phyloP scores from a whole-genome alignment of 176 grass and related monocot genomes.

The Metroxylon sagu region DNA sequence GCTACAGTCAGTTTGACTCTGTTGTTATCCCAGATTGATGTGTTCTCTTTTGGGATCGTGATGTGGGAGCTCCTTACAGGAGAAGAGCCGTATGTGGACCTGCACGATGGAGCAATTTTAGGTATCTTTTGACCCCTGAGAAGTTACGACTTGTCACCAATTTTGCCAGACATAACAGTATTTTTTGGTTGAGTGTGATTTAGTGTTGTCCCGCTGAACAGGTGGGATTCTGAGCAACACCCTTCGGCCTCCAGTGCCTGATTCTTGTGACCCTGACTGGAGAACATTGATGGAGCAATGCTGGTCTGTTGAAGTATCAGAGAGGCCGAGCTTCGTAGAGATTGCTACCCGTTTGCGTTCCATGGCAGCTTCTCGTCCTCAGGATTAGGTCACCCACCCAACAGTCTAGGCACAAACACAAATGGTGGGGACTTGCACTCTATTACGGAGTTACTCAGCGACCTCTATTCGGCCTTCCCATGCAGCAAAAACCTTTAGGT shows the following conservation, averaged over 20 bases:
- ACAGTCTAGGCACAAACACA: too few species aligned
- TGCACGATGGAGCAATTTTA: constrained; percentile 96
- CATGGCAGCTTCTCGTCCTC: constrained; percentile 47
- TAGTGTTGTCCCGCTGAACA: constrained; percentile 14
- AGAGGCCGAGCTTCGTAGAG: constrained; percentile 71
- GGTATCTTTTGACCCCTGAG: constrained; percentile 24
- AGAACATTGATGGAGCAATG: constrained; percentile 93
- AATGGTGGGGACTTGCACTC: too few species aligned
- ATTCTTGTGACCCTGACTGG: constrained; percentile 80
- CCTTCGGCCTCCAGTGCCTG: constrained; percentile 60
- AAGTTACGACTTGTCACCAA: too few species aligned
- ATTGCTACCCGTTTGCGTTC: constrained; percentile 56
- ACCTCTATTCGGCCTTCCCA: too few species aligned
- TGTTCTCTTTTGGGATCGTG: constrained; percentile 97
- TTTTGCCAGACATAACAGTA: too few species aligned
- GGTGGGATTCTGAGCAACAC: constrained; percentile 93
- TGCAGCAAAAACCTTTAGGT: too few species aligned
- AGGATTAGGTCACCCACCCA: not conserved
- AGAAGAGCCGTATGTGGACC: constrained; percentile 86
- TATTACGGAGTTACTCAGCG: too few species aligned
- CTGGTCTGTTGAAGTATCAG: constrained; percentile 79
- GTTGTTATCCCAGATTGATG: constrained; percentile 56
- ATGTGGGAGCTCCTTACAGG: constrained; percentile 95
- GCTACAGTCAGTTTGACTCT: not conserved
- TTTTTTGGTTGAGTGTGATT: not conserved